Percentiles rank a stretch among this genome's conserved stretches.
phyloP scores from a whole-genome alignment of 2,329 filamentous ascomycete genomes.

The Bipolaris victoriae region DNA sequence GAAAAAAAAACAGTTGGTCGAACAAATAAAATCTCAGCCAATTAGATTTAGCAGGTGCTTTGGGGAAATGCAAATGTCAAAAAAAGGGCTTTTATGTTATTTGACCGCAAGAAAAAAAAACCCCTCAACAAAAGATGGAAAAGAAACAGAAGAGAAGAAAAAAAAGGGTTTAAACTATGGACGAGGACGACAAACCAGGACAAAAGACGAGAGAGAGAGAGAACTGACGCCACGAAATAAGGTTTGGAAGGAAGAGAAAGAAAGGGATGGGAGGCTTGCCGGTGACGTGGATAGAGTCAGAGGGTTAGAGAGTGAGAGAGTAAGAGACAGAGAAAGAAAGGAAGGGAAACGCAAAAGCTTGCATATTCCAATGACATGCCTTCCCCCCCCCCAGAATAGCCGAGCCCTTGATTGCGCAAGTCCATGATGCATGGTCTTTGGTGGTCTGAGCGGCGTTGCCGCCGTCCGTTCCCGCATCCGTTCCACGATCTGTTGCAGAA shows the following conservation, averaged over 20 bases:
- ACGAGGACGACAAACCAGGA: no score
- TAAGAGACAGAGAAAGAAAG: no score
- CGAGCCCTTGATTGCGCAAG: neutral
- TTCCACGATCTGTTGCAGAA: conserved; percentile 25
- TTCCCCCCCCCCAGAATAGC: neutral
- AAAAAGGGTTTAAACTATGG: no score
- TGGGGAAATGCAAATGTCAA: no score
- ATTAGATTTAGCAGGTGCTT: no score
- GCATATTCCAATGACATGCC: neutral
- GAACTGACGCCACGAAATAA: neutral
- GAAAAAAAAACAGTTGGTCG: no score
- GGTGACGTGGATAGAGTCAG: neutral
- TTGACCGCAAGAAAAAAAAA: no score
- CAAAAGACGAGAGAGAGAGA: no score
- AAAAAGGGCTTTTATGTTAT: no score
- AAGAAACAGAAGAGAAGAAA: no score
- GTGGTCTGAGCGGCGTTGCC: conserved; percentile 10
- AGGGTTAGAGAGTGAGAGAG: neutral
- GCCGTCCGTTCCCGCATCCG: conserved; percentile 17
- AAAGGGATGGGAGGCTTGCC: neutral
- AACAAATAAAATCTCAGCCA: no score
- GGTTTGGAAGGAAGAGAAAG: neutral
- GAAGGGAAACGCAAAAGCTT: neutral
- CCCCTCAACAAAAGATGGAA: no score
- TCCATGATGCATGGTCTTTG: conserved; percentile 3